These are phyloP conservation scores for Ascochyta fabae DNA, from an alignment of 2,329 filamentous ascomycete species.

Conservation along the genomic window DNA sequence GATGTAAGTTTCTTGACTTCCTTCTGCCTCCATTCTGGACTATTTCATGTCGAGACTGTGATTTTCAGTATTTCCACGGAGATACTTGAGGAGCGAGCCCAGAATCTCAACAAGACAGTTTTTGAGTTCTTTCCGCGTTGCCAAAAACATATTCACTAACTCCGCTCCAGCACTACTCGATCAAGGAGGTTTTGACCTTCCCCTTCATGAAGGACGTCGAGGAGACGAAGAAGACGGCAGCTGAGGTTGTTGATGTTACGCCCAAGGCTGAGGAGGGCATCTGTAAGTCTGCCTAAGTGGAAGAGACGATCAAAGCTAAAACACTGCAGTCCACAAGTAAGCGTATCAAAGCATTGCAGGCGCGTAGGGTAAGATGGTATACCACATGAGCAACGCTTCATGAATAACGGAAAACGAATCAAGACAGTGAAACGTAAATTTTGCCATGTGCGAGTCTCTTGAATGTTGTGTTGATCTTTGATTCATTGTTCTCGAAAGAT, in stretches of 20 bases:
- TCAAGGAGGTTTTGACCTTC: conserved; percentile 95
- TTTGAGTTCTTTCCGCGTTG: too few species aligned
- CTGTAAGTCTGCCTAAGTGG: conserved; percentile 34
- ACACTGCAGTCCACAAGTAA: conserved; percentile 29
- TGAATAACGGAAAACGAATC: conserved; percentile 8
- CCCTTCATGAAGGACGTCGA: conserved; percentile 89
- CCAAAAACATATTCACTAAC: too few species aligned
- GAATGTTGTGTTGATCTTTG: too few species aligned
- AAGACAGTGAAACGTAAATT: background rate
- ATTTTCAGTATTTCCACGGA: too few species aligned
- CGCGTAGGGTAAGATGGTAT: conserved; percentile 8
- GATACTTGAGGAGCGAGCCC: too few species aligned
- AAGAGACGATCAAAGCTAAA: conserved; percentile 6
- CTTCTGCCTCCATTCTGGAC: too few species aligned
- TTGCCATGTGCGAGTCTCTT: too few species aligned
- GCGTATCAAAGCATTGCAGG: conserved; percentile 23
- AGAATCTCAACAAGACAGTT: too few species aligned
- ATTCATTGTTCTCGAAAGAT: too few species aligned
- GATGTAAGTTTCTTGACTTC: conserved; percentile 53
- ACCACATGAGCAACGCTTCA: conserved; percentile 20
- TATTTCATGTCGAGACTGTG: too few species aligned
- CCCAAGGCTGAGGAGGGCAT: conserved; percentile 68
- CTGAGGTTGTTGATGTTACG: conserved; percentile 67
- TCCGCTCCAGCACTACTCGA: conserved; percentile 72
- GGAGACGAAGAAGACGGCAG: conserved; percentile 61